Base-by-base conservation (phyloP, 345 rosid species). In the Boechera divaricarpa region DNA sequence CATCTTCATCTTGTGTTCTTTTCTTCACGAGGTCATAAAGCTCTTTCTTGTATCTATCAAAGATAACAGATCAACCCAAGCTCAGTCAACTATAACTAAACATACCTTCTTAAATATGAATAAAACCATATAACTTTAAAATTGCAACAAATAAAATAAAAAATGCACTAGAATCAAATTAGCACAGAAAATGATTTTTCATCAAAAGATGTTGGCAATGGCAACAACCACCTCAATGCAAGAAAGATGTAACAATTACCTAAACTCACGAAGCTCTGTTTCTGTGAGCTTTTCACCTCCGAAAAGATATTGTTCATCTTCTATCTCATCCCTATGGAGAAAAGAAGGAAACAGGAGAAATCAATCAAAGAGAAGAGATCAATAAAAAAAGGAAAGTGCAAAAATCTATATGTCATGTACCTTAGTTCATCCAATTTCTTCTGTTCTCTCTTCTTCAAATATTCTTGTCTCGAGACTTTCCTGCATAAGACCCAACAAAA, bases 381-480 rank as follows among this genome's bases (percentile, higher is more conserved):
- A 78, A 66, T 59, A 53, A 15, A 47, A 31, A 63, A 31, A 39
- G 28, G 24, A 73, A 53, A 26, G 10, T 48, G 63, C 13, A 67
- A 51, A 58, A 8, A 36, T 42, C 3, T 63, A 39, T 44, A 41
- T 60, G 62, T 74, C 54, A 55, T 44, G 44, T 85, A 93, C 97
- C 89, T 87, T 67, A 94, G 84, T 84, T 94, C 98, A 56, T 94
- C 98, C 82, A 94, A 79, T 83, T 94, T 94, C 86, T 94, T 94
- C 78, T 92, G 95, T 83, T 94, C 98, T 79, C 98, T 89, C 82
- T 92, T 92, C 87, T 92, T 94, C 48, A 94, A 80, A 83, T 94
- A 94, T 72, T 90, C 97, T 80, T 74, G 95, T 77, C 98, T 86
- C 71, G 98, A 94, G 69, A 92, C 85, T 79, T 94, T 89, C 75